A percentile compares a stretch with the other conserved stretches of the same genome.
Conservation (phyloP, 2,329 filamentous ascomycete species). For the Clonostachys rosea region DNA sequence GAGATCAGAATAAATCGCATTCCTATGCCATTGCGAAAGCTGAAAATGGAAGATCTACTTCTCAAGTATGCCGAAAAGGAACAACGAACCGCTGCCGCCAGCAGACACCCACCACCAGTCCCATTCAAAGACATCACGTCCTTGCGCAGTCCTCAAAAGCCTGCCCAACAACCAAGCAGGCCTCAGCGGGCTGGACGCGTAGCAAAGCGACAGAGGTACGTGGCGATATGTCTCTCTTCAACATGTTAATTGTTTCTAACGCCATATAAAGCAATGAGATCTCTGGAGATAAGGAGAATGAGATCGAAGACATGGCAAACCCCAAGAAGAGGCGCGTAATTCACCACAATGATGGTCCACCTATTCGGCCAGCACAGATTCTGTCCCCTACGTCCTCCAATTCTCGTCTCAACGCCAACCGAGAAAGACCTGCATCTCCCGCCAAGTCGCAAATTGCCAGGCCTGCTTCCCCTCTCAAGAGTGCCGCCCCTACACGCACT, state of each 20-base stretch:
- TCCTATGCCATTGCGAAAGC: constrained; percentile 70
- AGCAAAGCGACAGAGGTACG: constrained; percentile 49
- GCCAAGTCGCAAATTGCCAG: constrained; percentile 53
- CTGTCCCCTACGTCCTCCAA: constrained; percentile 83
- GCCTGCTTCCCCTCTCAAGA: constrained; percentile 60
- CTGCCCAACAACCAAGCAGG: constrained; percentile 14
- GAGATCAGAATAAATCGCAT: constrained; percentile 94
- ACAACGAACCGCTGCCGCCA: constrained; percentile 25
- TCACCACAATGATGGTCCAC: constrained; percentile 31
- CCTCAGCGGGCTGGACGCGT: constrained; percentile 15
- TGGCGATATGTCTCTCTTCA: constrained; percentile 5
- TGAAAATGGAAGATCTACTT: constrained; percentile 78
- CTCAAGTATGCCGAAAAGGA: constrained; percentile 41
- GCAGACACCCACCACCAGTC: constrained; percentile 35
- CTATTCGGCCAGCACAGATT: constrained; percentile 48
- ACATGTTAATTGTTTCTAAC: constrained; percentile 9
- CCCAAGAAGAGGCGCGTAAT: constrained; percentile 64
- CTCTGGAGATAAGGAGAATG: constrained; percentile 74
- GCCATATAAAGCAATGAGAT: constrained; percentile 52
- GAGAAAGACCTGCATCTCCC: constrained; percentile 37
- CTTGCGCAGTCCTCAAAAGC: constrained; percentile 27
- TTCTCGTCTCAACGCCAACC: constrained; percentile 55
- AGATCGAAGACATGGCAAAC: constrained; percentile 50
- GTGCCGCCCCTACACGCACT: constrained; percentile 29
- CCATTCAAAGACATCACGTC: constrained; percentile 41